Evolutionary conservation across 1,284 basidiomycete species (phyloP), one percentile per base, ranked within the genome.

Genomic region (Pisolithus thermaeus): DNA sequence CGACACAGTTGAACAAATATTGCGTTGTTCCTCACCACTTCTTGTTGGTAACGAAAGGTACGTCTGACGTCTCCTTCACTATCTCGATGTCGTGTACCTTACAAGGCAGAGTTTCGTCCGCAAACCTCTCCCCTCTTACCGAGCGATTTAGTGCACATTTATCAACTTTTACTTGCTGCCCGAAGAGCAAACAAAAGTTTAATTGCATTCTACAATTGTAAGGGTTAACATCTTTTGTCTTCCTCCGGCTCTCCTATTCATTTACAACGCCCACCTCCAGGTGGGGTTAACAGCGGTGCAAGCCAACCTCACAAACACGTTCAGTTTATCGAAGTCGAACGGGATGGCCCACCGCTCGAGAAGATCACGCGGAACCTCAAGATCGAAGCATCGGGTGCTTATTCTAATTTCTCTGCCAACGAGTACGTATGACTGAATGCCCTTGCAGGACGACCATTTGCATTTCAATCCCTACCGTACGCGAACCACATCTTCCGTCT

Each of bases 261-360:
- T n/a, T 9, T 22, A 20, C n/a, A 3, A 45, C 28, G 28, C 3
- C 45, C 7, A 20, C 28, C 39, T 52, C 2, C 50, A 87, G 89
- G 90, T 59, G 91, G 91, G 4, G 75, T 81, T 45, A 75, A 80
- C 44, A 92, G 89, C 53, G 92, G 92, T 35, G 91, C 92, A 7
- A 92, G 89, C 65, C 92, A 95, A 70, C 74, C 78, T 2, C 92
- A 93, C 70, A 90, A 94, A 60, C 92, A 95, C 65, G 62, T 94
- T 20, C 92, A 95, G 67, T 85, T 93, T 55, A 70, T 94, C 18
- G 66, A 83, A 20, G 76, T 79, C 11, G 74, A 72, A 39, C 71
- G 72, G 20, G 76, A 78, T 43, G 83, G 81, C 3, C 84, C 87
- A 27, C 91, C 91, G 0, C 73, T 92, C 37, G 90, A 92, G 66